Percentiles rank a stretch among this genome's conserved stretches.
Evolutionary conservation across 78 protist species (phyloP).

Genomic region (Dictyostelium firmibasis): DNA sequence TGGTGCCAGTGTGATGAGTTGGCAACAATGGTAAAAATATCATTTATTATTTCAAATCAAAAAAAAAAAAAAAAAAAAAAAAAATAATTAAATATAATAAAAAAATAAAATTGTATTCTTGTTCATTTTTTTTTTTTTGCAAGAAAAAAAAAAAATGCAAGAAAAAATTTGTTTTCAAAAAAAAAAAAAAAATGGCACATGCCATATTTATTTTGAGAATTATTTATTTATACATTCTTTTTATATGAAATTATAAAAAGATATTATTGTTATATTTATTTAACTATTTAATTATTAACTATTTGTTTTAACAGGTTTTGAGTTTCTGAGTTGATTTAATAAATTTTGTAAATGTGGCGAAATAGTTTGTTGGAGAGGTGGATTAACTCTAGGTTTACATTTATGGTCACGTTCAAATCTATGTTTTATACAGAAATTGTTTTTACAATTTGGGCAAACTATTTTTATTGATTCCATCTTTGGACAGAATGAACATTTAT

Average conservation of each 20-base stretch:
- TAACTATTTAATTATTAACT: background rate
- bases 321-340: background rate
- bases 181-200: too few relatives aligned
- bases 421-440: constrained; percentile 41
- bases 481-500: constrained; percentile 22
- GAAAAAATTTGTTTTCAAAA: too few relatives aligned
- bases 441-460: constrained; percentile 5
- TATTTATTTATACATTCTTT: too few relatives aligned
- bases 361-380: background rate
- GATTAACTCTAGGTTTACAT: background rate
- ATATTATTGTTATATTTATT: too few relatives aligned
- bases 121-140: too few relatives aligned
- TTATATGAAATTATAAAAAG: background rate
- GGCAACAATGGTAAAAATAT: too few relatives aligned
- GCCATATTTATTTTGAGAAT: too few relatives aligned
- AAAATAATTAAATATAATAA: too few relatives aligned
- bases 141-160: too few relatives aligned
- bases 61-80: too few relatives aligned
- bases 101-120: too few relatives aligned
- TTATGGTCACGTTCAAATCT: constrained; percentile 25
- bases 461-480: background rate
- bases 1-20: background rate
- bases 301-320: constrained; percentile 6
- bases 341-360: background rate
- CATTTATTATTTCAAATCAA: too few relatives aligned